Base-by-base conservation (phyloP, 441 rosid species). In the Mallotus japonicus region DNA sequence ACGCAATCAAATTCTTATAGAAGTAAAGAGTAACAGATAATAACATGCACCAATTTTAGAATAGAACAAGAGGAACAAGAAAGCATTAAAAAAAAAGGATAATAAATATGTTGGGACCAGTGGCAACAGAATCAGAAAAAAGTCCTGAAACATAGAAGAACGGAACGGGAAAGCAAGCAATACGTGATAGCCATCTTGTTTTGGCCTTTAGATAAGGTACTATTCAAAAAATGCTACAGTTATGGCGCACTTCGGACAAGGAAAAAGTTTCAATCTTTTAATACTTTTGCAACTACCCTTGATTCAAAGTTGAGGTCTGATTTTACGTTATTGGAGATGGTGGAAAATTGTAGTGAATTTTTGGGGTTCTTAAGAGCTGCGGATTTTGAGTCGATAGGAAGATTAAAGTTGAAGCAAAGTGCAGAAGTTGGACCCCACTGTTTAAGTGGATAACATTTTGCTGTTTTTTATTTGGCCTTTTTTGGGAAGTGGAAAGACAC, bases 101-200 rank as follows among this genome's bases (percentile, higher is more conserved):
- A 37, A 58, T 59, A 50, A 58, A 47, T 42, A 64, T 71, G 42
- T 73, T 19, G 80, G 81, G 70, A 76, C 67, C 19, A 53, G 69
- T 55, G 50, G 67, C 70, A 64, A 77, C 85, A 79, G 83, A 79
- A 70, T 73, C 62, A 67, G 76, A 75, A 34, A 54, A 58, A 57
- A 47, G 76, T 69, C 81, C 71, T 49, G 83, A 46, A 68, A 54
- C 47, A 44, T 10, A 4, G 65, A 66, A 50, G 34, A 34, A 65
- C 50, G 83, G 71, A 57, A 59, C 42, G 24, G 62, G 49, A 76
- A 65, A 55, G 66, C 79, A 77, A 77, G 76, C 67, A 73, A 74
- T 15, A 24, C 62, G 77, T 65, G 65, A 76, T 70, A 78, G 65
- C 75, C 69, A 80, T 77, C 85, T 69, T 46, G 17, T 19, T 71